Percentiles rank a stretch among this genome's conserved stretches.
Evolutionary conservation across 495 filamentous ascomycete genomes (phyloP).

Genomic region (Aspergillus saccharolyticus): DNA sequence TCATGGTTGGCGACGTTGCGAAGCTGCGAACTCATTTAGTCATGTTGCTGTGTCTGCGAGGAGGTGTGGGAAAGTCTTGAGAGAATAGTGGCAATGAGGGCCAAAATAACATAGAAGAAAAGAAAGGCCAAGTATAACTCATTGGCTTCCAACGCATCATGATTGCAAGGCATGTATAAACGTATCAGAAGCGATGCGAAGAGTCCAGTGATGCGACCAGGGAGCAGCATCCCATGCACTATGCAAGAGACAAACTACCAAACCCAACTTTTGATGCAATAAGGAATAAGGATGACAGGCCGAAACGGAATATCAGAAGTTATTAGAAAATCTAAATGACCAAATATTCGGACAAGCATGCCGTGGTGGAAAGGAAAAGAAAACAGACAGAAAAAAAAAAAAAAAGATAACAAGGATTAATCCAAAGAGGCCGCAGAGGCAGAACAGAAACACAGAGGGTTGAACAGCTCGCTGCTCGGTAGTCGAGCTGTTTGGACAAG

Average conservation of each 20-base stretch:
- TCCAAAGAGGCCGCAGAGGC: constrained; percentile 5
- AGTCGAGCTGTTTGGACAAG: constrained; percentile 30
- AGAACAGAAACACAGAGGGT: background rate
- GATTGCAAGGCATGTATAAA: constrained; percentile 14
- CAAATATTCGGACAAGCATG: background rate
- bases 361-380: constrained; percentile 22
- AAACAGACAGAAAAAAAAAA: background rate
- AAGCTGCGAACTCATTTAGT: constrained; percentile 30
- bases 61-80: constrained; percentile 15
- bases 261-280: background rate
- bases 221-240: constrained; percentile 13
- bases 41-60: constrained; percentile 22
- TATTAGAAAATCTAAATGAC: background rate
- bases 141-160: constrained; percentile 11
- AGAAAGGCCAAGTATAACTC: constrained; percentile 14
- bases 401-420: background rate
- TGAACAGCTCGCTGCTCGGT: background rate
- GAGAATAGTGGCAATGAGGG: constrained; percentile 15
- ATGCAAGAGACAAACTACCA: constrained; percentile 8
- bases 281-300: constrained; percentile 3
- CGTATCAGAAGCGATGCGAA: constrained; percentile 9
- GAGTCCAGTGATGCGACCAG: constrained; percentile 6
- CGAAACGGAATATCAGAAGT: background rate
- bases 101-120: constrained; percentile 11
- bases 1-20: constrained; percentile 35